Evolutionary conservation across 805 yeast genomes (phyloP).

Genomic region (Schwanniomyces polymorphus): DNA sequence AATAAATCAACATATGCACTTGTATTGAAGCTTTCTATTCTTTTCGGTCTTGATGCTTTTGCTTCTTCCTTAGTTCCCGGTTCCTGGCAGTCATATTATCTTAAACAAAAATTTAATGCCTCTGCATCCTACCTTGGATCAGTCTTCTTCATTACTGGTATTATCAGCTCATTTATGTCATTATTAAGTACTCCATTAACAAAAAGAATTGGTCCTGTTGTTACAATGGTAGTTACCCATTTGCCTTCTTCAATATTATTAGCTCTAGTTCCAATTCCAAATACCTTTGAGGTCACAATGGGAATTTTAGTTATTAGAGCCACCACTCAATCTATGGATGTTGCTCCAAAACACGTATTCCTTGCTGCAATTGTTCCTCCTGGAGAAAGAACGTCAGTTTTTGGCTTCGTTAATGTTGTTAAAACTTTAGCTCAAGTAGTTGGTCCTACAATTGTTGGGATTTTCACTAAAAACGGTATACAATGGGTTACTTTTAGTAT

Average conservation of each 20-base stretch:
- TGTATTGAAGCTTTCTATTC: constrained; percentile 32
- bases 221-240: constrained; percentile 46
- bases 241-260: constrained; percentile 42
- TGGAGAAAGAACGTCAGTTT: constrained; percentile 41
- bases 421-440: constrained; percentile 41
- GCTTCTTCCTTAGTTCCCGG: constrained; percentile 45
- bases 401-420: constrained; percentile 45
- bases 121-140: constrained; percentile 37
- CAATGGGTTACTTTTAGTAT: constrained; percentile 45
- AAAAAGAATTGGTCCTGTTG: constrained; percentile 44
- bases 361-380: constrained; percentile 41
- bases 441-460: constrained; percentile 45
- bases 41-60: constrained; percentile 44
- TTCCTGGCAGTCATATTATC: constrained; percentile 48
- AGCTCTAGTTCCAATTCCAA: constrained; percentile 39
- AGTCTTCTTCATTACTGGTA: constrained; percentile 39
- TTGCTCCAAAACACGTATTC: constrained; percentile 49
- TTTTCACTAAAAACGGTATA: constrained; percentile 29
- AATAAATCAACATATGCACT: constrained; percentile 15
- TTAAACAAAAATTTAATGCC: constrained; percentile 34
- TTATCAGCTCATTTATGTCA: constrained; percentile 39
- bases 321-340: constrained; percentile 46
- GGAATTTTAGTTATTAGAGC: constrained; percentile 34
- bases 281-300: constrained; percentile 27
- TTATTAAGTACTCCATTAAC: constrained; percentile 44